These are phyloP conservation scores for Caryopteris hybrid DNA, from an alignment of 305 asterid species.

Conservation along the genomic window DNA sequence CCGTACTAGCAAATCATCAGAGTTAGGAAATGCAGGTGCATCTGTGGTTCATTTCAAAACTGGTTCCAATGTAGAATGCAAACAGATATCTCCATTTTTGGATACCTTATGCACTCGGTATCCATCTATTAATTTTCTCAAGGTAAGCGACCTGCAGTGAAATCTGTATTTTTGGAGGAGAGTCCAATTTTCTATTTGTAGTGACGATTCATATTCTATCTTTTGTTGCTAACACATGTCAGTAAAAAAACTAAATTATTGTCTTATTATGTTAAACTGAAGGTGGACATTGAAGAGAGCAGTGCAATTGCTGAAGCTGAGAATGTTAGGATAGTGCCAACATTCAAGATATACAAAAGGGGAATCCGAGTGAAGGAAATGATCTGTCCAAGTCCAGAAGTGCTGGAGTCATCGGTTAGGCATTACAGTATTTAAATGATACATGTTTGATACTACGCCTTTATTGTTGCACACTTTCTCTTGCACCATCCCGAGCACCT, in stretches of 20 bases:
- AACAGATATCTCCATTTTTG: conserved; percentile 65
- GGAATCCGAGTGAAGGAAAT: conserved; percentile 77
- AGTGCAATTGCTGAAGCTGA: conserved; percentile 56
- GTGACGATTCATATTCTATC: background rate
- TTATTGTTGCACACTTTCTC: background rate
- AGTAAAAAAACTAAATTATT: background rate
- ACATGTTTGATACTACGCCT: background rate
- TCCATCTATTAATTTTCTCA: conserved; percentile 72
- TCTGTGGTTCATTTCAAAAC: conserved; percentile 68
- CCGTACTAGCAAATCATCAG: conserved; percentile 7
- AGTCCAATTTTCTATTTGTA: background rate
- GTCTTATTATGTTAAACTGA: conserved; percentile 3
- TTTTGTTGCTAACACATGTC: background rate
- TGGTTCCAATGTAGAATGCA: conserved; percentile 48
- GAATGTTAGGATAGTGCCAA: conserved; percentile 72
- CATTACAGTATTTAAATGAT: conserved; percentile 53
- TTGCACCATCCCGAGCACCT: background rate
- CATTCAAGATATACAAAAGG: conserved; percentile 75
- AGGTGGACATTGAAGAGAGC: conserved; percentile 77
- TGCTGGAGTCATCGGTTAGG: conserved; percentile 85
- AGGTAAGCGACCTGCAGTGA: conserved; percentile 39
- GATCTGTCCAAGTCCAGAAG: conserved; percentile 77
- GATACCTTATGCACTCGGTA: conserved; percentile 58
- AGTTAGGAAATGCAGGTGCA: conserved; percentile 52
- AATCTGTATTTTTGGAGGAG: background rate